Base-by-base conservation (phyloP, 192 early-diverging fungal species). In the Dissophora globulifera region DNA sequence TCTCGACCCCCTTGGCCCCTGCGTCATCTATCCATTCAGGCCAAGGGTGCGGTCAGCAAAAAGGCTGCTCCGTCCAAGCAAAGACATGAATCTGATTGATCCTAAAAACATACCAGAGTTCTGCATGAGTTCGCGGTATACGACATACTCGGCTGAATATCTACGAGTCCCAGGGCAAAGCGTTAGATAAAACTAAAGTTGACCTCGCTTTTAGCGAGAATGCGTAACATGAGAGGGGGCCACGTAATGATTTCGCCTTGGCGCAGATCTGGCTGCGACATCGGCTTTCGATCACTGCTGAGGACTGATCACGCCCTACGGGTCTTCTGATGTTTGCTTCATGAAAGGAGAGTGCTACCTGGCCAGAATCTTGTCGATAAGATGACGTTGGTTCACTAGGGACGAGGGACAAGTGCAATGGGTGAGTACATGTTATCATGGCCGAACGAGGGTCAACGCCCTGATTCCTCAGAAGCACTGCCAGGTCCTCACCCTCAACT, bases 281-380 rank as follows among this genome's bases (percentile, higher is more conserved):
- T 45, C 41, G 16, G 23, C 25, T 5, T 22, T 17, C n/a, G 35
- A 26, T 40, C 22, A 57, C 2, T 15, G 32, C n/a, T n/a, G n/a
- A n/a, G n/a, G n/a, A 45, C 4, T n/a, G 25, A 42, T 58, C 56
- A 13, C n/a, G n/a, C n/a, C n/a, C n/a, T n/a, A n/a, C n/a, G n/a
- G n/a, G n/a, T n/a, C n/a, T n/a, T n/a, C n/a, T n/a, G n/a, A n/a
- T n/a, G n/a, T n/a, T n/a, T n/a, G n/a, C n/a, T n/a, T n/a, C n/a
- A 13, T 6, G 27, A 13, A 40, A 4, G 8, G 22, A 19, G n/a
- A 16, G 2, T 41, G 22, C 6, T 67, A 85, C 82, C 89, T 79
- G 15, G 93, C 93, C 8, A 96, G 82, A 40, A 95, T 94, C 83
- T 96, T 96, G 74, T 96, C 95, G 66, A 96, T 94, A 22, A 96